These are phyloP conservation scores for Rhynchospora pubera DNA, from an alignment of 176 grass and related monocot species.

Conservation along the genomic window DNA sequence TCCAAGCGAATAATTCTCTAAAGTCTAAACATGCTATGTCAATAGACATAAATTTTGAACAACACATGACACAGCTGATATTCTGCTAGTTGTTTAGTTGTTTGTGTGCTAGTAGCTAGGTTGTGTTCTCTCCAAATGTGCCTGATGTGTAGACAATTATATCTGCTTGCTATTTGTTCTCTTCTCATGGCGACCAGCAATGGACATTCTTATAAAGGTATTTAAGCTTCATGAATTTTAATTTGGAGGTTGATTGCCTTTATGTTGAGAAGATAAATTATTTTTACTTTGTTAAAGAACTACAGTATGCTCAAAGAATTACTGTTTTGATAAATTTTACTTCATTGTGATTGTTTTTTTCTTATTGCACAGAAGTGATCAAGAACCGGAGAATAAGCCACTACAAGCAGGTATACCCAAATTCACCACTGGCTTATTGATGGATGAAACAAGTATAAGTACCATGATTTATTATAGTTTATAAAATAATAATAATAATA, in stretches of 20 bases:
- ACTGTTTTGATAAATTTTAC: background rate
- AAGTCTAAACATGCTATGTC: background rate
- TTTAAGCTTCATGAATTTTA: background rate
- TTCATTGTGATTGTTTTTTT: background rate
- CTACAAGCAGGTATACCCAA: background rate
- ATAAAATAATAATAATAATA: no score
- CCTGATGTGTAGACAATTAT: background rate
- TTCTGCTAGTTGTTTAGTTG: background rate
- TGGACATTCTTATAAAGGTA: background rate
- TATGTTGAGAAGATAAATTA: background rate
- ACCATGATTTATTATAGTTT: background rate
- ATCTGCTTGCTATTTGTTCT: background rate
- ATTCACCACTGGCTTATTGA: background rate
- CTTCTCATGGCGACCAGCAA: background rate
- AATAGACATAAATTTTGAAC: background rate
- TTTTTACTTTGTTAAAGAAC: background rate
- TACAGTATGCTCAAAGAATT: background rate
- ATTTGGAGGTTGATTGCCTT: background rate
- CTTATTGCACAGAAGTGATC: background rate
- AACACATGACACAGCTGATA: background rate
- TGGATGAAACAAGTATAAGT: background rate
- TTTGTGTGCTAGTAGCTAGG: background rate
- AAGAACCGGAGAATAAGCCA: background rate
- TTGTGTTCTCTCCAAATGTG: background rate
- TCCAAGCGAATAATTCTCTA: background rate